Evolutionary conservation across 2,329 filamentous ascomycete genomes (phyloP).

Genomic region (Lecanicillium sp.): DNA sequence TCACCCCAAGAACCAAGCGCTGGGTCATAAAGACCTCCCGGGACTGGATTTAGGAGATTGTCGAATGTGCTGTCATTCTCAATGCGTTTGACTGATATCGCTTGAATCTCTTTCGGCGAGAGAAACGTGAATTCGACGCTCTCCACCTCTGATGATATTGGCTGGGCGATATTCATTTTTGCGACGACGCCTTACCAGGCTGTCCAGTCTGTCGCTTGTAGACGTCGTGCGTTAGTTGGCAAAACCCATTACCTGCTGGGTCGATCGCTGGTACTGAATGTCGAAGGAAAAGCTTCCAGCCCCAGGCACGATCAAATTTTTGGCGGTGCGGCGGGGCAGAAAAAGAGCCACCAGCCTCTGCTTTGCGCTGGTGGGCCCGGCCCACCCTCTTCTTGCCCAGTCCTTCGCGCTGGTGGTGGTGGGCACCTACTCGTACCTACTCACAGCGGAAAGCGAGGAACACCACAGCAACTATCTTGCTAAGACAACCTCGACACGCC

Average conservation of each 20-base stretch:
- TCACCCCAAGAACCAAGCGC: conserved; percentile 88
- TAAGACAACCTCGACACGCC: too few relatives aligned
- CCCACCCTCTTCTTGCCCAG: too few relatives aligned
- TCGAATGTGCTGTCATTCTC: conserved; percentile 94
- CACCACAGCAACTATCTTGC: too few relatives aligned
- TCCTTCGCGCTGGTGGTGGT: too few relatives aligned
- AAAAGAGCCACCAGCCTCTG: conserved; percentile 10
- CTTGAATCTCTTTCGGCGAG: conserved; percentile 71
- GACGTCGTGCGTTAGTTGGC: too few relatives aligned
- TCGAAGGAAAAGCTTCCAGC: neutral
- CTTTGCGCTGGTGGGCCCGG: neutral
- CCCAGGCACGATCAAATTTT: conserved; percentile 26
- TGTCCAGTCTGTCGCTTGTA: too few relatives aligned
- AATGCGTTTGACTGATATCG: conserved; percentile 88
- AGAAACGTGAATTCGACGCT: conserved; percentile 88
- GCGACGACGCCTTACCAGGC: too few relatives aligned
- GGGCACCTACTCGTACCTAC: conserved; percentile 1
- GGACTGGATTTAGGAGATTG: conserved; percentile 78
- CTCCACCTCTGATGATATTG: conserved; percentile 74
- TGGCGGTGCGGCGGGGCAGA: conserved; percentile 38
- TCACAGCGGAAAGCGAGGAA: too few relatives aligned
- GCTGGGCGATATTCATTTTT: conserved; percentile 66
- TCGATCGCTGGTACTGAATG: too few relatives aligned
- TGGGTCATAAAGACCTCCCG: conserved; percentile 86
- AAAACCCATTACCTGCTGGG: too few relatives aligned